phyloP scores from a whole-genome alignment of 345 rosid genomes.

The Isatis tinctoria region DNA sequence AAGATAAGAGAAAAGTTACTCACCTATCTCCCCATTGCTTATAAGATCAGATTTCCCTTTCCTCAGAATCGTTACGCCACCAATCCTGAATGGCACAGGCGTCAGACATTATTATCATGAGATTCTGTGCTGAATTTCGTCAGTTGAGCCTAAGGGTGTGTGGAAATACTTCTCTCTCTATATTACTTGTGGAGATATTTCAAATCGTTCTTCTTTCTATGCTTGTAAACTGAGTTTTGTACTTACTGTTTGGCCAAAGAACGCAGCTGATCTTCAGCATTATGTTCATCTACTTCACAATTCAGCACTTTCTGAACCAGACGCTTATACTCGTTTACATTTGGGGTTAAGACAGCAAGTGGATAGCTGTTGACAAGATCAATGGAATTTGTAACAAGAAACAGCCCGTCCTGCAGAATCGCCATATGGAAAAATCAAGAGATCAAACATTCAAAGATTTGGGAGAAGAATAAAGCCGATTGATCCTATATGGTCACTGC shows the following conservation, averaged over 20 bases:
- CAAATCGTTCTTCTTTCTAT: not conserved
- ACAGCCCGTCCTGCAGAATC: constrained; percentile 70
- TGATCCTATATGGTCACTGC: too few species aligned
- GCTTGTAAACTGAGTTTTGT: not conserved
- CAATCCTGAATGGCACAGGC: constrained; percentile 52
- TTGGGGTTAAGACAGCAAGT: constrained; percentile 82
- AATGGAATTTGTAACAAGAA: constrained; percentile 65
- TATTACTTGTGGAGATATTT: not conserved
- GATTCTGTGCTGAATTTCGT: not conserved
- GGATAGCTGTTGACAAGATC: constrained; percentile 74
- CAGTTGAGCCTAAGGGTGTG: not conserved
- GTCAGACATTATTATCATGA: not conserved
- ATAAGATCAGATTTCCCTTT: constrained; percentile 88
- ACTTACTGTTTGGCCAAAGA: constrained; percentile 68
- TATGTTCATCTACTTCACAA: constrained; percentile 60
- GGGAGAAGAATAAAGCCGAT: not conserved
- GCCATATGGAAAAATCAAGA: not conserved
- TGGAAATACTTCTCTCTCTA: not conserved
- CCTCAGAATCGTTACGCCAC: constrained; percentile 75
- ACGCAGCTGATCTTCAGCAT: constrained; percentile 52
- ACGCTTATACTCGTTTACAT: constrained; percentile 89
- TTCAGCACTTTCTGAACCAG: constrained; percentile 68
- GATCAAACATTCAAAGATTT: not conserved
- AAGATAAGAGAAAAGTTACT: not conserved
- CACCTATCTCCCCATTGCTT: constrained; percentile 76